These are phyloP conservation scores for Citrullus amarus DNA, from an alignment of 306 rosid genomes.

Conservation along the genomic window DNA sequence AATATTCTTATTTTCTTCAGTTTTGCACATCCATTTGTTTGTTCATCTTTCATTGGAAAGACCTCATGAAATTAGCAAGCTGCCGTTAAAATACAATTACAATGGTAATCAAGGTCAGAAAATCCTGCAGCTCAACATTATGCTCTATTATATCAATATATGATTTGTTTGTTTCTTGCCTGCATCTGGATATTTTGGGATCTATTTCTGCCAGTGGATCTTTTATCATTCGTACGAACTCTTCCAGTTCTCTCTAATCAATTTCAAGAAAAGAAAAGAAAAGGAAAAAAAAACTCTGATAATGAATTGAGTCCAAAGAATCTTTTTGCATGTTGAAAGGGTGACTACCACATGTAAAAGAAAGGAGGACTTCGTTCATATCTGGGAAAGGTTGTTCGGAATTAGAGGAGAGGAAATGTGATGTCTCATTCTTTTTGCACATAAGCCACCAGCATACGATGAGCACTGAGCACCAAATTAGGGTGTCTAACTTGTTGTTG, in stretches of 20 bases:
- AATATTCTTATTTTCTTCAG: not conserved
- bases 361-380: not conserved
- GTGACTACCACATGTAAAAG: not conserved
- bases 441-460: not conserved
- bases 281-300: not conserved
- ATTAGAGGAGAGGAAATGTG: not conserved
- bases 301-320: not conserved
- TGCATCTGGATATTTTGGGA: not conserved
- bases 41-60: not conserved
- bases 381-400: not conserved
- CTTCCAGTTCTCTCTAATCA: not conserved
- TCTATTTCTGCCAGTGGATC: not conserved
- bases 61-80: not conserved
- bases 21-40: not conserved
- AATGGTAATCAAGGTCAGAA: not conserved
- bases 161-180: not conserved
- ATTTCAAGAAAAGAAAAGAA: not conserved
- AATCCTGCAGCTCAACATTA: not conserved
- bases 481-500: not conserved
- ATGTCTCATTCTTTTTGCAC: not conserved
- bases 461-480: not conserved
- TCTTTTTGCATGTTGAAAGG: not conserved
- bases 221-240: not conserved
- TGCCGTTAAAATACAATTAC: not conserved
- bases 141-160: not conserved